phyloP scores from a whole-genome alignment of 768 basidiomycete genomes.

The Russula griseocarnosa region DNA sequence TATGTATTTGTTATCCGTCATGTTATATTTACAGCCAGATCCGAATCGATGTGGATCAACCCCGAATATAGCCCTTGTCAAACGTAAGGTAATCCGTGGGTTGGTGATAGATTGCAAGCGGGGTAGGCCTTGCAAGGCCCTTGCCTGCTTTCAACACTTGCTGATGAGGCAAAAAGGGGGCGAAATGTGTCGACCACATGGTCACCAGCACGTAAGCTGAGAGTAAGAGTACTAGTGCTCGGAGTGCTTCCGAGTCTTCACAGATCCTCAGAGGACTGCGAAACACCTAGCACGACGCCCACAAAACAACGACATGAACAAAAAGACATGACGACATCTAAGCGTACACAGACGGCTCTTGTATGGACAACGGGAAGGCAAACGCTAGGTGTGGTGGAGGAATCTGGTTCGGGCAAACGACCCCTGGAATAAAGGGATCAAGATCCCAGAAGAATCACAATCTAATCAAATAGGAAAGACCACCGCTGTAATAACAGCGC shows the following conservation, averaged over 20 bases:
- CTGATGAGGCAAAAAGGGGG: too few relatives aligned
- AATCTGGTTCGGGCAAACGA: neutral
- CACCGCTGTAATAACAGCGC: neutral
- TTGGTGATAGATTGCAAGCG: too few relatives aligned
- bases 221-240: too few relatives aligned
- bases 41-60: too few relatives aligned
- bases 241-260: neutral
- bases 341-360: neutral
- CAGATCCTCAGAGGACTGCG: neutral
- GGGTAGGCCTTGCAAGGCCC: too few relatives aligned
- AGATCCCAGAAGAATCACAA: neutral
- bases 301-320: rapidly evolving
- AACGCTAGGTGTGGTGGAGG: neutral
- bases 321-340: neutral
- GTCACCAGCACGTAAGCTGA: too few relatives aligned
- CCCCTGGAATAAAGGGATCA: neutral
- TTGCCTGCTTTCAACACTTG: too few relatives aligned
- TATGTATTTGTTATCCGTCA: conserved; percentile 24
- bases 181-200: too few relatives aligned
- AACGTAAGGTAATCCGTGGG: too few relatives aligned
- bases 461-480: neutral
- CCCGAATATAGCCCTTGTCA: too few relatives aligned
- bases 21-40: conserved; percentile 14
- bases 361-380: neutral
- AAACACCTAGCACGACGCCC: neutral